phyloP scores from a whole-genome alignment of 148 eudicot species.

The Rhododendron griersonianum region DNA sequence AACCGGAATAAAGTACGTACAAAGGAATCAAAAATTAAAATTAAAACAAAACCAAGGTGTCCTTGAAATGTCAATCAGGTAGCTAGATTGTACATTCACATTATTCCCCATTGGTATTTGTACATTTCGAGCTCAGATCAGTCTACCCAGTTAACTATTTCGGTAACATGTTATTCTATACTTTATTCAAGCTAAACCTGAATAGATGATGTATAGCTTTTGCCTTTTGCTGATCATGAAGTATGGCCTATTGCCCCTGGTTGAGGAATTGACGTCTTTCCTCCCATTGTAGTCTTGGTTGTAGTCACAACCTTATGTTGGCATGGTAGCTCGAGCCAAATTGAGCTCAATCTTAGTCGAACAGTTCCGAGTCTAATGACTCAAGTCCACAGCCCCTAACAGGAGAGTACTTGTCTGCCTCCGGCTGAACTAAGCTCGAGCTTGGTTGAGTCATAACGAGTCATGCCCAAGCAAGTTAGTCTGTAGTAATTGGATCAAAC shows the following conservation, averaged over 20 bases:
- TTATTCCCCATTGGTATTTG: not conserved
- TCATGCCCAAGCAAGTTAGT: not conserved
- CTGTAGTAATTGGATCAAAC: not conserved
- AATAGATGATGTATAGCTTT: not conserved
- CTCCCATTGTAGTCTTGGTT: not conserved
- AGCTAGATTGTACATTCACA: not conserved
- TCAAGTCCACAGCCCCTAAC: not conserved
- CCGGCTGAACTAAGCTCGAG: not conserved
- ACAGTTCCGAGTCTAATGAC: not conserved
- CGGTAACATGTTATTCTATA: not conserved
- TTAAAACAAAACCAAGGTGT: not conserved
- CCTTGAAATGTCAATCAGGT: not conserved
- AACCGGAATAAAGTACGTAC: not conserved
- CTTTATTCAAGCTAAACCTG: not conserved
- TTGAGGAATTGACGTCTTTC: not conserved
- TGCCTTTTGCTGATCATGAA: not conserved
- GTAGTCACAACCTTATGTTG: not conserved
- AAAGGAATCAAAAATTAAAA: not conserved
- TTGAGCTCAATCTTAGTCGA: not conserved
- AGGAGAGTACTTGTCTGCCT: not conserved
- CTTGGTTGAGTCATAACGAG: not conserved
- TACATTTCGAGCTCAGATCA: not conserved
- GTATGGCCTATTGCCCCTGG: not conserved
- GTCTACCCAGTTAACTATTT: not conserved
- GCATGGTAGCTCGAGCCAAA: not conserved